Base-by-base conservation (phyloP, 768 basidiomycete genomes). In the Naganishia friedmannii region DNA sequence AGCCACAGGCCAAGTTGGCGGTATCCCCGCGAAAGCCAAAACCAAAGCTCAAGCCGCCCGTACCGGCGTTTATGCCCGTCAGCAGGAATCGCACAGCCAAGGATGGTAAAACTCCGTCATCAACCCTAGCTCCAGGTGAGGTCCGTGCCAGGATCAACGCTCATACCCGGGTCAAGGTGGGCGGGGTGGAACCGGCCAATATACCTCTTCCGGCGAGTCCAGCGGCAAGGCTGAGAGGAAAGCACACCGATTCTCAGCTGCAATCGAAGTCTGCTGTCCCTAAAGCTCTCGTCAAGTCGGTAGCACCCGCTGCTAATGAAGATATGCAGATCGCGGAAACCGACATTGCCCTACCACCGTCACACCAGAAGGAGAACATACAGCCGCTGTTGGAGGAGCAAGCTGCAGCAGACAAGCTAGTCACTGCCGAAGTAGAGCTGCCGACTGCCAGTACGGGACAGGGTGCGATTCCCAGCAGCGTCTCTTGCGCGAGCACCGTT, bases 11-110 rank as follows among this genome's bases (percentile, higher is more conserved):
- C 13, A 70, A 70, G 37, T 45, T 70, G 34, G 63, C 26, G 8
- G 60, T 65, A 4, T 65, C 69, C 1, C 69, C 69, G 15, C 31
- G 69, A 37, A 51, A 65, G 37, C 69, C 69, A 23, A 65, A 34
- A 34, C 32, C 46, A 32, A 70, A 70, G 69, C 34, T 65, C 3
- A 70, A 70, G 34, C 51, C 69, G 23, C 69, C 69, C 13, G 9
- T 70, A 17, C 69, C 69, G 53, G 58, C 70, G 3, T 53, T 54
- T 8, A 57, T 65, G 37, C 53, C 53, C 8, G 34, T 54, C 7
- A 65, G 53, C 26, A 70, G 56, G 60, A 70, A 66, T 45, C 53
- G 28, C 0, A 17, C 45, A 7, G 23, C 15, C 5, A 68, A 54
- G 37, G 55, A 68, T 13, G 66, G 48, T 21, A 63, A 31, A 29